Base-by-base conservation (phyloP, 495 filamentous ascomycete genomes). In the Aspergillus avenaceus region DNA sequence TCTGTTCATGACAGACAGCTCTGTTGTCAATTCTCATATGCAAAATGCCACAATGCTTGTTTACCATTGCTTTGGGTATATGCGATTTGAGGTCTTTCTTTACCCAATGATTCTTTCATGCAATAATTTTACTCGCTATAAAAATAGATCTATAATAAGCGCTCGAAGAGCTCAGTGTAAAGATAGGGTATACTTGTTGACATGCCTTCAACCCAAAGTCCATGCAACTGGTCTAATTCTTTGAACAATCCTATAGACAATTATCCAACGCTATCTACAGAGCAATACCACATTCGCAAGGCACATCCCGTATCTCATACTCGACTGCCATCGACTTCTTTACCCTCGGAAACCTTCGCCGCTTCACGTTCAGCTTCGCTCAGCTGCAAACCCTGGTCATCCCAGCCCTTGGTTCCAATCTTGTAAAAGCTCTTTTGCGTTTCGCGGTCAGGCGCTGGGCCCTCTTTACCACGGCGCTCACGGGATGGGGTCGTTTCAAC, bases 401-500 rank as follows among this genome's bases (percentile, higher is more conserved):
- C 62, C 73, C 73, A 77, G 19, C 70, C 70, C 46, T 74, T 61
- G 8, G 64, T 64, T 23, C 70, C 73, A 7, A 59, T 45, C 52
- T 66, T 66, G 55, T 74, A 77, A 12, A 72, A 49, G 3, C 36
- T 49, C 55, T 61, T 66, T 55, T 77, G 71, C 47, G 66, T 49
- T 41, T 71, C 63, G 2, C 72, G 73, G 19, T 59, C 58, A 8
- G 61, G 58, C 40, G 59, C 66, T 2, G 62, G 61, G 2, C 67
- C 66, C 18, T 44, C 42, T 60, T 77, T 75, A 11, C 76, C 71
- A 58, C 86, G 79, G 45, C 83, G 83, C 44, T 68, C 59, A 37
- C 74, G 70, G 8, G 82, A 86, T 61, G 87, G 82, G 50, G 71
- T 51, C 24, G 78, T 84, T 67, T 86, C 84, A 8, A 86, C 56